phyloP scores from a whole-genome alignment of 176 grass and related monocot genomes.

The Cenchrus fungigraminus region DNA sequence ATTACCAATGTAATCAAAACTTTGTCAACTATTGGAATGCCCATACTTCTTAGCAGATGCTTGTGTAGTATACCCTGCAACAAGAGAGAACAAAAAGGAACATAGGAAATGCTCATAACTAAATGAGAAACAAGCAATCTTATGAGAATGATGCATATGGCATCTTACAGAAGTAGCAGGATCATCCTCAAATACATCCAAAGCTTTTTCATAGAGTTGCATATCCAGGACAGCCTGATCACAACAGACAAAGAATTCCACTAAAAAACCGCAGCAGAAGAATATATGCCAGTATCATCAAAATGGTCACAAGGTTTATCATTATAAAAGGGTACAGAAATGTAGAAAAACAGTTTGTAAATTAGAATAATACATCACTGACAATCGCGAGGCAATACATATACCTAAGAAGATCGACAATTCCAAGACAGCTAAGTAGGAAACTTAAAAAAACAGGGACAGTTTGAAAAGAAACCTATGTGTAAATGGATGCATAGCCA shows the following conservation, averaged over 20 bases:
- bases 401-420: background rate
- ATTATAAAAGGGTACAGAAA: slow-evolving; percentile 23
- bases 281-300: background rate
- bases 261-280: background rate
- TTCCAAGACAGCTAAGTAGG: background rate
- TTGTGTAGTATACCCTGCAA: slow-evolving; percentile 85
- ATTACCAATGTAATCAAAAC: slow-evolving; percentile 79
- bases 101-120: slow-evolving; percentile 29
- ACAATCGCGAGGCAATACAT: background rate
- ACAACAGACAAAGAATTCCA: slow-evolving; percentile 37
- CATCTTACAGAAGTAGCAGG: slow-evolving; percentile 78
- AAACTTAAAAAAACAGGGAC: slow-evolving; percentile 7
- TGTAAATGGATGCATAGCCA: slow-evolving; percentile 3
- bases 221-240: slow-evolving; percentile 84
- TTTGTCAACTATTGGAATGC: slow-evolving; percentile 69
- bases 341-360: slow-evolving; percentile 10
- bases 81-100: slow-evolving; percentile 35
- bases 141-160: slow-evolving; percentile 33
- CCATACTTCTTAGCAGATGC: slow-evolving; percentile 87
- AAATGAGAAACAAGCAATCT: slow-evolving; percentile 33
- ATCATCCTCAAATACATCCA: slow-evolving; percentile 93
- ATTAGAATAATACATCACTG: background rate
- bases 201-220: slow-evolving; percentile 93
- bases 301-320: background rate
- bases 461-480: slow-evolving; percentile 30